Conservation (phyloP, 805 yeast genomes). For the Candida suzukii region DNA sequence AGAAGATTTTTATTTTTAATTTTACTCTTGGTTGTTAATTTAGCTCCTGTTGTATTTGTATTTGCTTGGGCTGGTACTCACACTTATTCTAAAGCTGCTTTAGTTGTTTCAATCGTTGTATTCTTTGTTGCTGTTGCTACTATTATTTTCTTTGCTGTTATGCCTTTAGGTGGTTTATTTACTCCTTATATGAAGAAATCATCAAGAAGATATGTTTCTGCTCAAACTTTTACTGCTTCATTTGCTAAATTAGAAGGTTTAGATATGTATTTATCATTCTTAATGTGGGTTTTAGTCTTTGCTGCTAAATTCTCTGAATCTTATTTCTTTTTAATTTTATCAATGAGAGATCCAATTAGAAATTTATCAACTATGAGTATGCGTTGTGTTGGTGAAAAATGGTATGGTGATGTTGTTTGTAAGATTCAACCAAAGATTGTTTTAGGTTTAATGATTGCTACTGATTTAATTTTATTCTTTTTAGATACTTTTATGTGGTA, state of each 20-base stretch:
- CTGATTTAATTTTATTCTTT: slow-evolving; percentile 93
- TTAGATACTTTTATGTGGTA: slow-evolving; percentile 99
- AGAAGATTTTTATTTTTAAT: slow-evolving; percentile 79
- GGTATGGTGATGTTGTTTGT: slow-evolving; percentile 77
- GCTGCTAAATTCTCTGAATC: slow-evolving; percentile 87
- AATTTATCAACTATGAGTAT: slow-evolving; percentile 73
- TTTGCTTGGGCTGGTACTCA: slow-evolving; percentile 73
- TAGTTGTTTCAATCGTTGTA: slow-evolving; percentile 74
- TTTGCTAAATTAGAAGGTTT: slow-evolving; percentile 75
- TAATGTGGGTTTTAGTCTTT: slow-evolving; percentile 86
- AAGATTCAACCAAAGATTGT: slow-evolving; percentile 82
- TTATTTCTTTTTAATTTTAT: slow-evolving; percentile 81
- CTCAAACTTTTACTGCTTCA: slow-evolving; percentile 93
- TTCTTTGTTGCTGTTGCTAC: slow-evolving; percentile 87
- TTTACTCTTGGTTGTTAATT: slow-evolving; percentile 58
- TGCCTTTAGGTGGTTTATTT: slow-evolving; percentile 96
- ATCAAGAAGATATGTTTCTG: slow-evolving; percentile 83
- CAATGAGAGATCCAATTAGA: slow-evolving; percentile 93
- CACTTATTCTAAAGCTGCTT: slow-evolving; percentile 63
- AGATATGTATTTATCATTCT: slow-evolving; percentile 94
- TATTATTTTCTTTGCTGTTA: slow-evolving; percentile 75
- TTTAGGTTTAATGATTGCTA: slow-evolving; percentile 85
- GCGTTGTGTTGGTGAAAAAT: slow-evolving; percentile 95
- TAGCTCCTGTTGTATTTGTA: slow-evolving; percentile 82
- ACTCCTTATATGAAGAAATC: slow-evolving; percentile 85